Evolutionary conservation across 345 rosid genomes (phyloP), one percentile per base, ranked within the genome.

Genomic region (Turritis glabra): DNA sequence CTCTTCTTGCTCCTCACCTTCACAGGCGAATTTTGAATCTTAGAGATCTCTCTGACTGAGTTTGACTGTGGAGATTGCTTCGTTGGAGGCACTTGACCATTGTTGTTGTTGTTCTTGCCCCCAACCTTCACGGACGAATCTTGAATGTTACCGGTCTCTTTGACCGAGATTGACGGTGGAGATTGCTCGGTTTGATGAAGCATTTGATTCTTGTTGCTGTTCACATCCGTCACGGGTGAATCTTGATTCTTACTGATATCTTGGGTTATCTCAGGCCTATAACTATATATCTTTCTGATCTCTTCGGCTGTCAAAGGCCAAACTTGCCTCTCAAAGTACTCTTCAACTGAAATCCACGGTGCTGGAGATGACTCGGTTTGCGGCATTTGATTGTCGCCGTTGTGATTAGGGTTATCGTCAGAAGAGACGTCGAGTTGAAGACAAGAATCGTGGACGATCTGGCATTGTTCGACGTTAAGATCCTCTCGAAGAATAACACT

Each of bases 401-500:
- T 33, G 32, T 75, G 17, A 6, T 17, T 27, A 26, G 17, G 15
- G 0, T 23, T 14, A 2, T 21, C 7, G 3, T 21, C 1, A 61
- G 77, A n/a, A 13, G 83, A 58, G 7, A 93, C 12, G 3, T 81
- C 14, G 57, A 93, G 85, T 40, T 79, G 85, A 69, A 93, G 59
- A 32, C 9, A 84, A 5, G 95, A 89, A 77, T 87, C 74, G 0
- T 85, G 80, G 21, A 82, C 68, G 76, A 91, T 83, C 17, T 79
- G 69, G 7, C 87, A 85, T 37, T 47, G 11, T 71, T 77, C 77
- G 4, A 89, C 73, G 15, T 80, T 81, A 3, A 37, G 80, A 0
- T 91, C 88, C 19, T 94, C 96, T 56, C 74, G 2, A 33, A 12
- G 81, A 64, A 26, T 53, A 57, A 82, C 62, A 11, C 64, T 73